phyloP scores from a whole-genome alignment of 2,329 filamentous ascomycete species.

The Cryphonectria parasitica region DNA sequence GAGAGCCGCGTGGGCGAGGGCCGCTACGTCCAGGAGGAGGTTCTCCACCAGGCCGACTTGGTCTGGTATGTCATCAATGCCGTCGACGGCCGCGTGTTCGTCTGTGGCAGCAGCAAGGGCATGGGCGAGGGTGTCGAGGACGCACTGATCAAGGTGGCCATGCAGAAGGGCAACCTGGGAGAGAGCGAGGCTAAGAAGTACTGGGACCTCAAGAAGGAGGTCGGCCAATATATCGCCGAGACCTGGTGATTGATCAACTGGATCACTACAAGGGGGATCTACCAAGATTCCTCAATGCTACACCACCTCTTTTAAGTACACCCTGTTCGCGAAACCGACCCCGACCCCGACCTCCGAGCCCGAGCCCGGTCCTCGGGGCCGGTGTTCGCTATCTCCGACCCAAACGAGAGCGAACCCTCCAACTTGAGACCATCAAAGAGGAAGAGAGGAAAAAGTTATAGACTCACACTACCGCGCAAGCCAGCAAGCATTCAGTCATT shows the following conservation, averaged over 20 bases:
- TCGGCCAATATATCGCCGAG: slow-evolving; percentile 92
- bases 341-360: background rate
- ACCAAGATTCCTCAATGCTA: background rate
- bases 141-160: slow-evolving; percentile 85
- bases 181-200: slow-evolving; percentile 81
- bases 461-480: background rate
- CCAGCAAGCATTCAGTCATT: slow-evolving; percentile 5
- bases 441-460: background rate
- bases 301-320: background rate
- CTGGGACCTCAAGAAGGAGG: slow-evolving; percentile 90
- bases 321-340: background rate
- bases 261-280: background rate
- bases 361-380: background rate
- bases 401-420: background rate
- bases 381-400: background rate
- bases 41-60: slow-evolving; percentile 87
- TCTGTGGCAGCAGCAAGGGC: slow-evolving; percentile 91
- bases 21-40: slow-evolving; percentile 95
- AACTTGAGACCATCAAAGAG: background rate
- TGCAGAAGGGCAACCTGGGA: slow-evolving; percentile 88
- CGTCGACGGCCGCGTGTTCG: slow-evolving; percentile 93
- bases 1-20: slow-evolving; percentile 77
- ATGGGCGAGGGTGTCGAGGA: slow-evolving; percentile 97
- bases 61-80: slow-evolving; percentile 98
- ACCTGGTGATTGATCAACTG: slow-evolving; percentile 56